Evolutionary conservation across 345 rosid genomes (phyloP).

Genomic region (Tarenaya hassleriana): DNA sequence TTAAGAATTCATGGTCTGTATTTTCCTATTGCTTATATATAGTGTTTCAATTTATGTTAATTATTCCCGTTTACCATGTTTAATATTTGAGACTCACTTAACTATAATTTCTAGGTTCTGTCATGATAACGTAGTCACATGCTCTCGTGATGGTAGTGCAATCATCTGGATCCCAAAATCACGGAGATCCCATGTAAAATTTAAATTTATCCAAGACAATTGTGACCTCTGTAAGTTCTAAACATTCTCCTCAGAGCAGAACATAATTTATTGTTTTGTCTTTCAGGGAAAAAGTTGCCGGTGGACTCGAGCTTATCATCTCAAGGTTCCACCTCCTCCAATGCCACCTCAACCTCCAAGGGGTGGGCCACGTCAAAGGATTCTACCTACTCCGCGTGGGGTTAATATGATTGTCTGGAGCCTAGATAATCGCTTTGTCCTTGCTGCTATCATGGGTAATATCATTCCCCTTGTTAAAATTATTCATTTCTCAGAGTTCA

Average conservation of each 20-base stretch:
- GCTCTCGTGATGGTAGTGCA: slow-evolving; percentile 99
- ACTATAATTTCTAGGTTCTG: slow-evolving; percentile 59
- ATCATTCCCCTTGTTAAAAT: slow-evolving; percentile 14
- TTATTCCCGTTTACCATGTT: slow-evolving; percentile 6
- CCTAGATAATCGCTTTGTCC: slow-evolving; percentile 97
- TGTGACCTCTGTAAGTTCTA: not conserved
- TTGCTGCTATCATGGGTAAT: slow-evolving; percentile 98
- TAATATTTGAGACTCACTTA: slow-evolving; percentile 10
- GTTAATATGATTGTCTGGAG: slow-evolving; percentile 98
- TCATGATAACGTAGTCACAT: slow-evolving; percentile 91
- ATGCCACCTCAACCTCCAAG: slow-evolving; percentile 90
- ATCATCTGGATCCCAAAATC: slow-evolving; percentile 95
- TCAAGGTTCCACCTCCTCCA: slow-evolving; percentile 99
- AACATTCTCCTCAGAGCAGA: slow-evolving; percentile 11
- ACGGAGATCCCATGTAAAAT: slow-evolving; percentile 81
- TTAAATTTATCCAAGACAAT: slow-evolving; percentile 5
- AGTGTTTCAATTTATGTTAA: slow-evolving; percentile 8
- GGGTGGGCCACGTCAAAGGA: slow-evolving; percentile 98
- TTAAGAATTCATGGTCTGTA: slow-evolving; percentile 84
- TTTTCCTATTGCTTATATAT: slow-evolving; percentile 14
- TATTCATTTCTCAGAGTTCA: slow-evolving; percentile 13
- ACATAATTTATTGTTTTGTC: slow-evolving; percentile 15
- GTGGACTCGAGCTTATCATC: slow-evolving; percentile 85
- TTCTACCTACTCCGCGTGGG: slow-evolving; percentile 97
- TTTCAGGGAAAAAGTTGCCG: slow-evolving; percentile 79